Evolutionary conservation across 2,329 filamentous ascomycete genomes (phyloP), one percentile per base, ranked within the genome.

Genomic region (Massarina eburnea): DNA sequence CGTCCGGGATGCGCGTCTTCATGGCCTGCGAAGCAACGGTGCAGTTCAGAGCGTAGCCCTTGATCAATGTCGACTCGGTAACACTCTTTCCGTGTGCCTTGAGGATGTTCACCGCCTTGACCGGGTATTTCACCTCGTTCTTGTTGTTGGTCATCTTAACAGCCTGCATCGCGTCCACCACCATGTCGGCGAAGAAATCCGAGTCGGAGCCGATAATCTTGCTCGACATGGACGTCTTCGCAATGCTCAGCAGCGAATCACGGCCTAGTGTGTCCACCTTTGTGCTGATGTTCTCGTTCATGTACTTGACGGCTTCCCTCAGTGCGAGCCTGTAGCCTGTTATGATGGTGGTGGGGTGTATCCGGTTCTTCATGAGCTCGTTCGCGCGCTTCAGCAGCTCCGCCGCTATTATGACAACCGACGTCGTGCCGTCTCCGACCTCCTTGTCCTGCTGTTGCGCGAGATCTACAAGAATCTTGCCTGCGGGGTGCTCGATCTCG

Each of bases 371-470:
- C 88, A 97, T 95, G 58, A 99, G 82, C 77, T 99, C 94, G 78
- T 99, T 99, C 54, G 85, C 94, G 73, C 94, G 83, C 71, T 88
- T 84, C 66, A 99, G 79, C 57, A 99, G 86, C 78, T 99, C 94
- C 51, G 94, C 89, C 41, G 94, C 94, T 72, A 99, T 96, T 60
- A 99, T 83, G 48, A 99, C 94, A 41, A 99, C 94, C 39, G 92
- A 97, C 18, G 94, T 99, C 39, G 94, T 99, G 62, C 94, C 94
- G 77, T 99, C 94, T 63, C 94, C 94, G 45, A 99, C 94, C 74
- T 99, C 94, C 79, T 95, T 96, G 72, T 99, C 94, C 76, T 99
- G 94, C 75, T 99, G 94, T 59, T 99, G 92, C 51, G 94, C 94
- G 60, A 99, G 79, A 69, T 99, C 94, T 59, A 99, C 94, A 56